Percentiles rank a stretch among this genome's conserved stretches.
These are phyloP conservation scores for Phylloporus scabripes DNA, from an alignment of 768 basidiomycete species.

Conservation along the genomic window DNA sequence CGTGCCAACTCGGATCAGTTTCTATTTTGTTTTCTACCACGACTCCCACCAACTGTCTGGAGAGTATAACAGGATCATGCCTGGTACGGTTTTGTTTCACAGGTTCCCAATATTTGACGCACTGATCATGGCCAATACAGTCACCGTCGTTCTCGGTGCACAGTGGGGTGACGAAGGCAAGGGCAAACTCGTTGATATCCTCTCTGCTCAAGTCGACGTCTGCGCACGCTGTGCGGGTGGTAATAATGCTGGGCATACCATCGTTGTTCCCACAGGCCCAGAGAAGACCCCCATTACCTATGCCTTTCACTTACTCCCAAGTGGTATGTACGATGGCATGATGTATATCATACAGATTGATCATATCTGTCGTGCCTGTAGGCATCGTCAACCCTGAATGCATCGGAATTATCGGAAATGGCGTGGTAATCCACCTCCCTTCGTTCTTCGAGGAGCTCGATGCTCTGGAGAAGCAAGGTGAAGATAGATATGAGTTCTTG, in stretches of 20 bases:
- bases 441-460: constrained; percentile 94
- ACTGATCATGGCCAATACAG: constrained; percentile 24
- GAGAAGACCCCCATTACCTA: constrained; percentile 75
- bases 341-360: background rate
- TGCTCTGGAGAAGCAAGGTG: constrained; percentile 77
- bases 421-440: constrained; percentile 95
- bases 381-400: constrained; percentile 45
- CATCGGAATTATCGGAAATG: constrained; percentile 83
- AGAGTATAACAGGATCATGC: constrained; percentile 13
- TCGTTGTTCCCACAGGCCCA: constrained; percentile 71
- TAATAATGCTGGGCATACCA: constrained; percentile 98
- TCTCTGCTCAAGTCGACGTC: constrained; percentile 83
- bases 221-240: constrained; percentile 97
- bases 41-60: constrained; percentile 3
- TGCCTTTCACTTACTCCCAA: constrained; percentile 93
- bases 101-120: background rate
- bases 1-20: constrained; percentile 3
- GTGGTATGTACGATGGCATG: constrained; percentile 46
- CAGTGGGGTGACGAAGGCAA: constrained; percentile 96
- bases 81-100: constrained; percentile 12
- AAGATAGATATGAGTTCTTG: background rate
- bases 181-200: constrained; percentile 95
- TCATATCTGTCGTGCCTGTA: background rate
- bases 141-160: constrained; percentile 75
- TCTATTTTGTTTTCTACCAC: constrained; percentile 5